Base-by-base conservation (phyloP, 768 basidiomycete genomes). In the Termitomyces sp. region DNA sequence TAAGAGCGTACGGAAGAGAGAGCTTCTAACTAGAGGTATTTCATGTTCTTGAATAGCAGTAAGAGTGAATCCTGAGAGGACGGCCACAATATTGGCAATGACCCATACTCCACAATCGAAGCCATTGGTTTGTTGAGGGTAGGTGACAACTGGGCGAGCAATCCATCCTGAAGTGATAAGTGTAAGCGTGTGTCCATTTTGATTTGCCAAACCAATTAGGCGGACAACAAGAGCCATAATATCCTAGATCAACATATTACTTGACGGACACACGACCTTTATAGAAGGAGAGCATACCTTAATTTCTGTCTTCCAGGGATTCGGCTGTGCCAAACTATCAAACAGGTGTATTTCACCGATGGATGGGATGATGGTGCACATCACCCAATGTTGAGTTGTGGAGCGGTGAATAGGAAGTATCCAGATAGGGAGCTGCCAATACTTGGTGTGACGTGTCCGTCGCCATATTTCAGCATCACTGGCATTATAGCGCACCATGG, bases 321-420 rank as follows among this genome's bases (percentile, higher is more conserved):
- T 26, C 2, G n/a, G 5, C 1, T 44, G n/a, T 4, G 46, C 65
- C 1, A 76, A 59, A 48, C 73, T 76, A 51, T 76, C 72, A 55
- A 73, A 74, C 1, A 76, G 49, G 26, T 61, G 55, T 0, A 76
- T 36, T 34, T 65, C 48, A 4, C 62, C 57, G 3, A 13, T 13
- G 2, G 12, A 34, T 34, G 66, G 55, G 28, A 60, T 51, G 0
- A 69, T 62, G 4, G 64, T 63, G 58, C 69, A 71, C 52, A 74
- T 60, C 0, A 75, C 70, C 72, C 72, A 77, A 60, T 77, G 74
- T 3, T 64, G 51, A 3, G 59, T 55, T 13, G 8, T 4, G 0
- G 49, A 54, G 4, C 65, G 57, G 39, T 77, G 73, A 13, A 77
- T 72, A 0, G 75, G 76, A 13, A 78, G 47, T 10, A 77, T 69